Evolutionary conservation across 441 rosid species (phyloP).

Genomic region (Gossypium trilobum): DNA sequence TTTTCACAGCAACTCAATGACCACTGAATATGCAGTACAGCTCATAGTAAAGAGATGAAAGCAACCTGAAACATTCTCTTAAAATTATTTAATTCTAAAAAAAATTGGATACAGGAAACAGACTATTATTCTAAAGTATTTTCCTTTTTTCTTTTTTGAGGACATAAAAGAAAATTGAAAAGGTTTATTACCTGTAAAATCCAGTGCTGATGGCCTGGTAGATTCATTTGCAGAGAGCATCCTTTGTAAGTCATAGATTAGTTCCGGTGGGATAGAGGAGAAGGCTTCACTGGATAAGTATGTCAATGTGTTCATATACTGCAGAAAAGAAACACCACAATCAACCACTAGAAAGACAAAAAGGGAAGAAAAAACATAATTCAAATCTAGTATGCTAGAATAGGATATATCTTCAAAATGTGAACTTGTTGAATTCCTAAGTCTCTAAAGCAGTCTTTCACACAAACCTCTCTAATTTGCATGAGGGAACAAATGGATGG

Average conservation of each 20-base stretch:
- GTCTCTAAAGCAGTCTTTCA: constrained; percentile 3
- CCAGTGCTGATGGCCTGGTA: constrained; percentile 71
- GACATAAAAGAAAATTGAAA: not conserved
- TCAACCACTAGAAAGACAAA: constrained; percentile 10
- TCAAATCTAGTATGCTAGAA: not conserved
- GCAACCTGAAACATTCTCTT: not conserved
- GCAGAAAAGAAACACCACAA: constrained; percentile 30
- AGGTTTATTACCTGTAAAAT: constrained; percentile 63
- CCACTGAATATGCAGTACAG: not conserved
- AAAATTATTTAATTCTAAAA: not conserved
- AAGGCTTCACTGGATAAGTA: constrained; percentile 80
- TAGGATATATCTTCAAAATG: not conserved
- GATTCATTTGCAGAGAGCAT: constrained; percentile 83
- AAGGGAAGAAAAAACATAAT: not conserved
- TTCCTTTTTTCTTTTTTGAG: not conserved
- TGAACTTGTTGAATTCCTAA: not conserved
- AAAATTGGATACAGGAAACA: not conserved
- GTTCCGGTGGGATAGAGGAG: constrained; percentile 65
- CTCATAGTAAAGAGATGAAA: not conserved
- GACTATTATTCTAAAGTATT: not conserved
- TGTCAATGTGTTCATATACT: constrained; percentile 87
- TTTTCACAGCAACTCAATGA: not conserved
- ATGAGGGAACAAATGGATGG: not conserved
- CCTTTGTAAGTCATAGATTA: constrained; percentile 70
- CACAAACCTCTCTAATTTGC: not conserved